phyloP scores from a whole-genome alignment of 163 green algal species.

The Volvox carteri region DNA sequence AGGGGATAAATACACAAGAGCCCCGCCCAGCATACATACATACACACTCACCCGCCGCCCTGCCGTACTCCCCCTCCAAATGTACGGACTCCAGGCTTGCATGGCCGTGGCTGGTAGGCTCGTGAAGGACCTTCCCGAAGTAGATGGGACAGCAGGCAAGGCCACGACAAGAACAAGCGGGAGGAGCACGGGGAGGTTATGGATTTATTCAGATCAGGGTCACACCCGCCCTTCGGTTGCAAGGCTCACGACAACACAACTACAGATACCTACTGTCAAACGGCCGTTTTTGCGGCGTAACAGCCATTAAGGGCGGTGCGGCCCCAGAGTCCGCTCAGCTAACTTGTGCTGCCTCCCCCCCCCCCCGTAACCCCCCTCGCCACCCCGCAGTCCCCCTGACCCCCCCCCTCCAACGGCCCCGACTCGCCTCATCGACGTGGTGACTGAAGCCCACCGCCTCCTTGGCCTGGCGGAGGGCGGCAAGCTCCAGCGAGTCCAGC shows the following conservation, averaged over 20 bases:
- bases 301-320: neutral
- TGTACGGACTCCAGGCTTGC: neutral
- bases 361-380: neutral
- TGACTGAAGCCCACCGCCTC: neutral
- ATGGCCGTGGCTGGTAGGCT: neutral
- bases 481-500: constrained; percentile 29
- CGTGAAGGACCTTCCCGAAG: constrained; percentile 10
- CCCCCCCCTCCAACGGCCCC: too few species aligned
- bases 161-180: neutral
- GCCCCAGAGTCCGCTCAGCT: too few species aligned
- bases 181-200: too few species aligned
- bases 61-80: constrained; percentile 34
- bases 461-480: neutral
- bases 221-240: too few species aligned
- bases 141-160: neutral
- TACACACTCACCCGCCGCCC: constrained; percentile 7
- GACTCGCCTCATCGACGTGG: constrained; percentile 17
- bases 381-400: neutral
- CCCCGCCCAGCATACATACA: neutral
- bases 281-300: neutral
- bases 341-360: too few species aligned
- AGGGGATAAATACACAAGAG: neutral
- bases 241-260: too few species aligned
- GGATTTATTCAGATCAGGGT: neutral
- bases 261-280: neutral